Conservation (phyloP, 306 rosid species). For the Canavalia gladiata region DNA sequence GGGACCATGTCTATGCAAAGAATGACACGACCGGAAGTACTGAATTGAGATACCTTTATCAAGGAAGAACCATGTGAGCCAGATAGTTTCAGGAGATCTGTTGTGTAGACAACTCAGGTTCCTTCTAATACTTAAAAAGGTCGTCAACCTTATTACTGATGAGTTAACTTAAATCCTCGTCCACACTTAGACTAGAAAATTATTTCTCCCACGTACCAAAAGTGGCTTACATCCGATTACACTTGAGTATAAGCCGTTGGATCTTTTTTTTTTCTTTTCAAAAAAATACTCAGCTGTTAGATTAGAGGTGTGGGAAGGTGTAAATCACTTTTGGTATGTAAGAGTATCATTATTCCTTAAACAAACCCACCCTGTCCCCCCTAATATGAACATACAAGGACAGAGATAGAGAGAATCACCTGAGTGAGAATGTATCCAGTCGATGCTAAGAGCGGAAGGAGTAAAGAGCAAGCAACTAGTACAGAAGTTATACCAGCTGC, state of each 20-base stretch:
- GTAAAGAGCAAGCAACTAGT: slow-evolving; percentile 85
- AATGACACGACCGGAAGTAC: slow-evolving; percentile 13
- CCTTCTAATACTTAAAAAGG: slow-evolving; percentile 4
- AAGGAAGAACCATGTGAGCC: slow-evolving; percentile 8
- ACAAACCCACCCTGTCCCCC: not conserved
- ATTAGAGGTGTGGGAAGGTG: no score
- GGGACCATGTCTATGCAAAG: slow-evolving; percentile 37
- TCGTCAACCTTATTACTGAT: not conserved
- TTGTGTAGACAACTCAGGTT: slow-evolving; percentile 31
- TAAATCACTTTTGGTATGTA: no score
- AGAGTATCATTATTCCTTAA: not conserved
- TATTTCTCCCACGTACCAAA: no score
- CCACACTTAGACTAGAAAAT: not conserved
- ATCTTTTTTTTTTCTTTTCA: no score
- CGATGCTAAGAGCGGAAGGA: slow-evolving; percentile 89
- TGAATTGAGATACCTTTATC: slow-evolving; percentile 2
- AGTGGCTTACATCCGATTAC: no score
- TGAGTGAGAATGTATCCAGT: slow-evolving; percentile 88
- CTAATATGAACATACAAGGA: not conserved
- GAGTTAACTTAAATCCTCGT: not conserved
- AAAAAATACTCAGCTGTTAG: no score
- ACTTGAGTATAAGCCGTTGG: no score
- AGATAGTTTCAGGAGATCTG: not conserved
- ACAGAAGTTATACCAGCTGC: slow-evolving; percentile 99
- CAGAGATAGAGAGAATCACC: slow-evolving; percentile 61